A percentile compares a stretch with the other conserved stretches of the same genome.
Conservation (phyloP, 2,329 filamentous ascomycete species). For the Metarhizium anisopliae region DNA sequence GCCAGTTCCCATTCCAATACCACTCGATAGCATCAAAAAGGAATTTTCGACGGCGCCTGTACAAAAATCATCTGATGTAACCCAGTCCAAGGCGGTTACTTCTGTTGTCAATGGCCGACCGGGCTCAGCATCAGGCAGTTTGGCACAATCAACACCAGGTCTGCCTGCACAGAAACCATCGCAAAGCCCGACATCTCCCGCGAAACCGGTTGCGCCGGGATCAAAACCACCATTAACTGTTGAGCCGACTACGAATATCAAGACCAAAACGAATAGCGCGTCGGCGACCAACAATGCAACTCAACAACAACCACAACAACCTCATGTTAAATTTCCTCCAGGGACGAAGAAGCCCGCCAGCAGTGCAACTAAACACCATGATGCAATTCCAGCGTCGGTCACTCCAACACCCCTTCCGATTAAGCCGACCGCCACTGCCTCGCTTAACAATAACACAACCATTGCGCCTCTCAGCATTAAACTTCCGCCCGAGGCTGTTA, state of each 20-base stretch:
- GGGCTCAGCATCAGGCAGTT: slow-evolving; percentile 7
- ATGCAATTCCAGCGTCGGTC: not conserved
- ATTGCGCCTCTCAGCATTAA: slow-evolving; percentile 20
- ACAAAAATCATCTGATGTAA: slow-evolving; percentile 7
- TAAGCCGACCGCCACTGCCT: not conserved
- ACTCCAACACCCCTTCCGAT: not conserved
- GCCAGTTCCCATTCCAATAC: slow-evolving; percentile 1
- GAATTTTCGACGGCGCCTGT: slow-evolving; percentile 6
- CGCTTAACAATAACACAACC: not conserved
- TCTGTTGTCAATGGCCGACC: slow-evolving; percentile 7
- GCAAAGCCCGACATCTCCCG: not conserved
- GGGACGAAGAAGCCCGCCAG: slow-evolving; percentile 20
- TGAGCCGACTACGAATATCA: not conserved
- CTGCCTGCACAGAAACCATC: not conserved
- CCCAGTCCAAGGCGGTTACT: slow-evolving; percentile 7
- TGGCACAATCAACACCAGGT: not conserved
- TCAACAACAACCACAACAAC: slow-evolving; percentile 9
- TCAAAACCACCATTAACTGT: not conserved
- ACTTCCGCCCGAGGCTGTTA: slow-evolving; percentile 24
- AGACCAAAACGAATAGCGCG: not conserved
- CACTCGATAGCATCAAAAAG: slow-evolving; percentile 3
- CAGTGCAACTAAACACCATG: not conserved
- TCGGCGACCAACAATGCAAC: not conserved
- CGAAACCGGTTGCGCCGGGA: not conserved
- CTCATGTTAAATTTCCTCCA: slow-evolving; percentile 23